phyloP scores from a whole-genome alignment of 768 basidiomycete genomes.

The Megacollybia marginata region DNA sequence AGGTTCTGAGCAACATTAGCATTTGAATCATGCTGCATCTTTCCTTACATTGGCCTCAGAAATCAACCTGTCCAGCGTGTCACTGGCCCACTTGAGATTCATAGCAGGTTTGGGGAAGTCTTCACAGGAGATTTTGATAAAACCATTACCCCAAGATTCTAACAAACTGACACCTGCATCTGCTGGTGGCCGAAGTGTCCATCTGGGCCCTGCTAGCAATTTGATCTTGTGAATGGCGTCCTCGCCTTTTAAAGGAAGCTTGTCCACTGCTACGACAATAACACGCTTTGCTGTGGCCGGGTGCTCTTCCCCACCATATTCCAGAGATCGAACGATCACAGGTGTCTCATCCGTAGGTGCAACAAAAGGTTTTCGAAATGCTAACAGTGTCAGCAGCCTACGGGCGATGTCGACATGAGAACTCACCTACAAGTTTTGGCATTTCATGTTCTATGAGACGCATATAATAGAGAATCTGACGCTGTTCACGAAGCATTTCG shows the following conservation, averaged over 20 bases:
- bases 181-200: slow-evolving; percentile 67
- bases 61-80: slow-evolving; percentile 72
- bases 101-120: slow-evolving; percentile 72
- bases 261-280: slow-evolving; percentile 67
- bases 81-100: slow-evolving; percentile 95
- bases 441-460: slow-evolving; percentile 86
- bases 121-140: slow-evolving; percentile 87
- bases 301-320: slow-evolving; percentile 73
- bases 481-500: slow-evolving; percentile 63
- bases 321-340: slow-evolving; percentile 64
- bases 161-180: slow-evolving; percentile 55
- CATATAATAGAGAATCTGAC: slow-evolving; percentile 69
- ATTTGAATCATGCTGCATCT: slow-evolving; percentile 3
- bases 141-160: slow-evolving; percentile 59
- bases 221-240: slow-evolving; percentile 77
- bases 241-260: slow-evolving; percentile 58
- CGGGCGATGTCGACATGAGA: not conserved
- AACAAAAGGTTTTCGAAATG: slow-evolving; percentile 73
- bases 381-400: slow-evolving; percentile 27
- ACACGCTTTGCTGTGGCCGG: slow-evolving; percentile 65
- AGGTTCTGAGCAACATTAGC: slow-evolving; percentile 26
- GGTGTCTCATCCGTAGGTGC: slow-evolving; percentile 55
- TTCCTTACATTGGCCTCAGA: slow-evolving; percentile 77
- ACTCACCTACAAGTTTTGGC: slow-evolving; percentile 73
- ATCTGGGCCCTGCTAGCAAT: slow-evolving; percentile 82